A percentile compares a stretch with the other conserved stretches of the same genome.
Conservation (phyloP, 2,329 filamentous ascomycete species). For the Colletotrichum sp. region DNA sequence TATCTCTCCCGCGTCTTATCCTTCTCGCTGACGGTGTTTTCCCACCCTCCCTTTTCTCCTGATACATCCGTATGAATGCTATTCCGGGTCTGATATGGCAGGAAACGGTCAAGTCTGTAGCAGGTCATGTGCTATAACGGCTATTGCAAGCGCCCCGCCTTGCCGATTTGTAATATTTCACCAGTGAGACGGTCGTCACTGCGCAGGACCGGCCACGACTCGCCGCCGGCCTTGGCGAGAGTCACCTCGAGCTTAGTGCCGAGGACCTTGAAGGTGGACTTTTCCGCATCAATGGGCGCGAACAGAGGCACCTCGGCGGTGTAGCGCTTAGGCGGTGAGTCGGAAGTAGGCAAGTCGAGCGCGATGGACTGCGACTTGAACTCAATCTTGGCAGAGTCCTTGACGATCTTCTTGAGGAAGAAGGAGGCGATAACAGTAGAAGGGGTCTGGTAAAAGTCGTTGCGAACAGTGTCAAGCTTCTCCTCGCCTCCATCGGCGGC, state of each 20-base stretch:
- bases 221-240: conserved; percentile 73
- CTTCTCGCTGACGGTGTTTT: neutral
- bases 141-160: conserved; percentile 63
- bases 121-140: neutral
- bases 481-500: conserved; percentile 65
- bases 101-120: neutral
- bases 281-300: conserved; percentile 75
- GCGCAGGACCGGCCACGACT: conserved; percentile 84
- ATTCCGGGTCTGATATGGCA: neutral
- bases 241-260: conserved; percentile 89
- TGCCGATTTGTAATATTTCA: conserved; percentile 89
- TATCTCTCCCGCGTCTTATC: neutral
- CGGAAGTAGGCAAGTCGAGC: conserved; percentile 85
- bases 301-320: conserved; percentile 76
- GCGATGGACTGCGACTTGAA: conserved; percentile 69
- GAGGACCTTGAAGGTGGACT: conserved; percentile 80
- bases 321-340: conserved; percentile 80
- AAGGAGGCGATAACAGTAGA: conserved; percentile 86
- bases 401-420: conserved; percentile 97
- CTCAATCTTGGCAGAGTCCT: conserved; percentile 73
- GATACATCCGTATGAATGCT: neutral
- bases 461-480: conserved; percentile 77
- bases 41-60: neutral
- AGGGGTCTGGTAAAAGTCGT: conserved; percentile 95
- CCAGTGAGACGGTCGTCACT: conserved; percentile 72